A percentile compares a stretch with the other conserved stretches of the same genome.
Evolutionary conservation across 2,329 filamentous ascomycete species (phyloP).

Genomic region (Rhinocladiella similis): DNA sequence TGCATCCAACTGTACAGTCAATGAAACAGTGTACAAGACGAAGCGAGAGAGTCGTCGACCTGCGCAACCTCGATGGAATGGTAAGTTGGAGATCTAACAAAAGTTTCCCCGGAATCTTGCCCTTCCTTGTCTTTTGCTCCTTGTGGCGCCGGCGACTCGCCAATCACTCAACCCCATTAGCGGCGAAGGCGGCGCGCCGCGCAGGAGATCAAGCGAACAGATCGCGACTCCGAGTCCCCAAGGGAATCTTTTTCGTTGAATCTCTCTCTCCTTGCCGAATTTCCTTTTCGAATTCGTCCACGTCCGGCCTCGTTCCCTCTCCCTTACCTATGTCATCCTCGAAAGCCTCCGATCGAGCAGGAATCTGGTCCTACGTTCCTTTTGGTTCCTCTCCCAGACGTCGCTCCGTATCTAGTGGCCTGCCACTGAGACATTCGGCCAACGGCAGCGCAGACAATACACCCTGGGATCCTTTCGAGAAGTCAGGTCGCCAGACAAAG

Average conservation of each 20-base stretch:
- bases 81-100: background rate
- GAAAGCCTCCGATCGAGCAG: slow-evolving; percentile 50
- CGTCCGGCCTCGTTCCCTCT: background rate
- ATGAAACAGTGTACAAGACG: background rate
- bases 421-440: slow-evolving; percentile 41
- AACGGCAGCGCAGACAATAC: slow-evolving; percentile 29
- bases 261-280: background rate
- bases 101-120: background rate
- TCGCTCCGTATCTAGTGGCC: slow-evolving; percentile 50
- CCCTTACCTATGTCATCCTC: slow-evolving; percentile 53
- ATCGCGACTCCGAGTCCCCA: background rate
- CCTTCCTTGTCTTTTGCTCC: background rate
- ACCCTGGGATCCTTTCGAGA: slow-evolving; percentile 46
- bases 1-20: slow-evolving; percentile 13
- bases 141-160: slow-evolving; percentile 2
- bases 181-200: background rate
- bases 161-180: background rate
- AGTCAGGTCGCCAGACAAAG: slow-evolving; percentile 43
- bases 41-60: background rate
- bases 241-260: background rate
- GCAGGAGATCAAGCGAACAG: background rate
- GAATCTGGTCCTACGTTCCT: slow-evolving; percentile 56
- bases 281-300: background rate
- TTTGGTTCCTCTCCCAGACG: slow-evolving; percentile 47
- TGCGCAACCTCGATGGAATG: background rate